Evolutionary conservation across 2,329 filamentous ascomycete genomes (phyloP).

Genomic region (Aureobasidium zeae): DNA sequence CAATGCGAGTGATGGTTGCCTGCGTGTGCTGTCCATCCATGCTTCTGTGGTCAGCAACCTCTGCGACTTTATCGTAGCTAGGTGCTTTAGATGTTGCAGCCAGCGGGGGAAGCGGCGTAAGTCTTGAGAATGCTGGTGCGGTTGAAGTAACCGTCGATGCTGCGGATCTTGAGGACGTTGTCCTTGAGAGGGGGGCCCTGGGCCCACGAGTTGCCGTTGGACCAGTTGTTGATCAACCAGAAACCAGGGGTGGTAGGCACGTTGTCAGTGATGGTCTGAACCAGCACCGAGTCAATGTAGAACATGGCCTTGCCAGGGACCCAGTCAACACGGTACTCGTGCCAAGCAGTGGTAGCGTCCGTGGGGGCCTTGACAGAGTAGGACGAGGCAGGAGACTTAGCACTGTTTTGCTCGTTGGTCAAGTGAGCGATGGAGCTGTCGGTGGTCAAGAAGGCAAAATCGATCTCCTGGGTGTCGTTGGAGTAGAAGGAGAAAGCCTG

Average conservation of each 20-base stretch:
- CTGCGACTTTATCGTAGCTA: no score
- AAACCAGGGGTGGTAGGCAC: slow-evolving; percentile 49
- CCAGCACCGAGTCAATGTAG: slow-evolving; percentile 53
- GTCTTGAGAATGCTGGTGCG: not conserved
- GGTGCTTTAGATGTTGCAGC: not conserved
- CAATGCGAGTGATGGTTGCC: not conserved
- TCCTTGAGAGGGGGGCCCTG: slow-evolving; percentile 57
- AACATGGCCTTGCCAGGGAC: slow-evolving; percentile 53
- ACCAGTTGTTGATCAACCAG: slow-evolving; percentile 67
- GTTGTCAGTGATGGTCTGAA: slow-evolving; percentile 45
- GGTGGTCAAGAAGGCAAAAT: slow-evolving; percentile 48
- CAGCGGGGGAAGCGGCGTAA: not conserved
- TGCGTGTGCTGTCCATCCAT: not conserved
- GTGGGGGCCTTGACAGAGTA: slow-evolving; percentile 53
- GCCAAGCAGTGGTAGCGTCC: slow-evolving; percentile 57
- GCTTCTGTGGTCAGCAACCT: no score
- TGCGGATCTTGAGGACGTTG: slow-evolving; percentile 55
- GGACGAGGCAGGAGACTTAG: slow-evolving; percentile 46
- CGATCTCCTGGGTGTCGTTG: slow-evolving; percentile 71
- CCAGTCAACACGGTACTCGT: slow-evolving; percentile 76
- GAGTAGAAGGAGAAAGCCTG: slow-evolving; percentile 75
- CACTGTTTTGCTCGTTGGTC: slow-evolving; percentile 52
- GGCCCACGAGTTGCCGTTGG: slow-evolving; percentile 61
- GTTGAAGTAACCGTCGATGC: slow-evolving; percentile 36
- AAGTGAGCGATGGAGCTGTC: slow-evolving; percentile 33